phyloP scores from a whole-genome alignment of 176 grass and related monocot species.

The Guadua angustifolia region DNA sequence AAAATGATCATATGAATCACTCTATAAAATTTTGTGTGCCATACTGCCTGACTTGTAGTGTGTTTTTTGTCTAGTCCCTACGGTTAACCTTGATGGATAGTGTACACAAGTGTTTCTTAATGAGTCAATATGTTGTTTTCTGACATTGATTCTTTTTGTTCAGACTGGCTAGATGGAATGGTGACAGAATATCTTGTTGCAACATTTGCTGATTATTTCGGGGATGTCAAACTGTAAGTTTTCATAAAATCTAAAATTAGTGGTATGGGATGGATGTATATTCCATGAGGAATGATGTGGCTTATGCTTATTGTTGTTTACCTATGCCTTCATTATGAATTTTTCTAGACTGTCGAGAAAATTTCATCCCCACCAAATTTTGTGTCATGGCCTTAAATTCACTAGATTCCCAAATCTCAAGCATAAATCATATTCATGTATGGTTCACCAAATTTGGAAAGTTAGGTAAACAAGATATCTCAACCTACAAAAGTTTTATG shows the following conservation, averaged over 20 bases:
- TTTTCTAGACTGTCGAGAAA: slow-evolving; percentile 20
- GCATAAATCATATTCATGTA: slow-evolving; percentile 18
- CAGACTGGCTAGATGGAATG: slow-evolving; percentile 85
- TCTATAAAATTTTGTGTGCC: background rate
- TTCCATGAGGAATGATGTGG: slow-evolving; percentile 14
- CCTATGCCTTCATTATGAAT: background rate
- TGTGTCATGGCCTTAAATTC: slow-evolving; percentile 13
- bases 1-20: background rate
- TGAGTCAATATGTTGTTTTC: slow-evolving; percentile 37
- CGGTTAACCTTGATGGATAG: background rate
- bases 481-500: background rate
- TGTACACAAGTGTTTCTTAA: slow-evolving; percentile 14
- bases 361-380: background rate
- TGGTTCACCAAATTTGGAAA: slow-evolving; percentile 27
- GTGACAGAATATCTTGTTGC: slow-evolving; percentile 95
- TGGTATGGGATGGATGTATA: slow-evolving; percentile 18
- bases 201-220: slow-evolving; percentile 96
- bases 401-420: slow-evolving; percentile 26
- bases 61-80: background rate
- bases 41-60: background rate
- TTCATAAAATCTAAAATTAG: background rate
- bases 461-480: too few species aligned
- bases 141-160: slow-evolving; percentile 33
- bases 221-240: slow-evolving; percentile 92
- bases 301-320: slow-evolving; percentile 33